phyloP scores from a whole-genome alignment of 2,329 filamentous ascomycete species.

The Cladosporium velox region DNA sequence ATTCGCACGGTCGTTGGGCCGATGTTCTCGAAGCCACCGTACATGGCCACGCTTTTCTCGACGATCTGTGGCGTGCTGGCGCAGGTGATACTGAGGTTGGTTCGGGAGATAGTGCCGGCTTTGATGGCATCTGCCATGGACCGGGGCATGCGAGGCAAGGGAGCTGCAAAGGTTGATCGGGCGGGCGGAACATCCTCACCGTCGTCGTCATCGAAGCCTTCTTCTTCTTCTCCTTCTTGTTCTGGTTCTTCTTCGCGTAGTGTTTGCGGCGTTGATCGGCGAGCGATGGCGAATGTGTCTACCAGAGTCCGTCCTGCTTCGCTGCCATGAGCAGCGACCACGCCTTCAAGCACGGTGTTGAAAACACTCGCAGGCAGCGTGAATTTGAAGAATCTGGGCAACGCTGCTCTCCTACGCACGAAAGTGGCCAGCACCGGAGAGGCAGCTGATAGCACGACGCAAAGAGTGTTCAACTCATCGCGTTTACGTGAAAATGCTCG shows the following conservation, averaged over 20 bases:
- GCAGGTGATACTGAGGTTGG: background rate
- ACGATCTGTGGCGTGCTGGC: background rate
- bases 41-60: background rate
- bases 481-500: background rate
- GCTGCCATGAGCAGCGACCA: conserved; percentile 54
- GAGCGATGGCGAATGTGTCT: conserved; percentile 35
- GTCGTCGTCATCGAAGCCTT: background rate
- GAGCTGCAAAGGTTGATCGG: background rate
- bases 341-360: conserved; percentile 56
- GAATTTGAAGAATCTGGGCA: conserved; percentile 1
- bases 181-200: background rate
- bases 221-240: background rate
- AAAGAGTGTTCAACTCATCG: conserved; percentile 29
- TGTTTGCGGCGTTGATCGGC: background rate
- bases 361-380: conserved; percentile 38
- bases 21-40: background rate
- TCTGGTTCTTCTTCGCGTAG: background rate
- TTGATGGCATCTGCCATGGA: background rate
- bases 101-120: background rate
- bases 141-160: background rate
- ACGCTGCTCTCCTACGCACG: background rate
- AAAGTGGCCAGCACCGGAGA: background rate
- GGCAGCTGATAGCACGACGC: conserved; percentile 14
- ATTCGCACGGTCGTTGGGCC: background rate
- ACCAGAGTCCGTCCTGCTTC: conserved; percentile 51